Base-by-base conservation (phyloP, 768 basidiomycete genomes). In the Coprinopsis cinerea region DNA sequence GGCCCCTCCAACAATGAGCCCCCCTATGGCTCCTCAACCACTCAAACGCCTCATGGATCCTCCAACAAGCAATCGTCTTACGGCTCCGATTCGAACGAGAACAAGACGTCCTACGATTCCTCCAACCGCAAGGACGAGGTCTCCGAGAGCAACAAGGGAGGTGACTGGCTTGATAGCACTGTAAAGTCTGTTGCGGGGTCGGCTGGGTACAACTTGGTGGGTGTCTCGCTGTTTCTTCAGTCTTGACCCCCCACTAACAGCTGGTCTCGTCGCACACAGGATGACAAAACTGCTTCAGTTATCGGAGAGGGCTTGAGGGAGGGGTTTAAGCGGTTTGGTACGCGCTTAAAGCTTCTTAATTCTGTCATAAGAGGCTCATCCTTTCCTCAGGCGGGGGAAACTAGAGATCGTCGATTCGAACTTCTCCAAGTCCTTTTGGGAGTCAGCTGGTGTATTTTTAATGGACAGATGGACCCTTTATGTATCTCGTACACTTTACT, bases 171-270 rank as follows among this genome's bases (percentile, higher is more conserved):
- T 44, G 61, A 70, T 51, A 69, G 72, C 51, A 71, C 74, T 37
- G 61, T 79, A 45, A 61, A 63, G 49, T 51, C 44, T 17, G 67
- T 58, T 23, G 70, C 75, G 5, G 48, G 63, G 49, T 67, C 71
- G 57, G 69, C 68, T 24, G 78, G 78, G 0, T 69, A 64, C 55
- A 68, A 75, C 52, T 5, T 78, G 14, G 77, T 79, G 49, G 43
- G 75, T 66, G 9, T 26, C 27, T 50, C n/a, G n/a, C n/a, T n/a
- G n/a, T 44, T 37, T 36, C 25, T 22, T 25, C 14, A n/a, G 2
- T 15, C 17, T 34, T 30, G n/a, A 18, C 11, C 20, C 32, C 7
- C 4, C 20, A 45, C 34, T 25, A 4, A 45, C 45, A 45, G 36
- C 9, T 26, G n/a, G 11, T 17, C 27, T 13, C 41, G n/a, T 36